phyloP scores from a whole-genome alignment of 139 green algal species.

The Nannochloris sp. region DNA sequence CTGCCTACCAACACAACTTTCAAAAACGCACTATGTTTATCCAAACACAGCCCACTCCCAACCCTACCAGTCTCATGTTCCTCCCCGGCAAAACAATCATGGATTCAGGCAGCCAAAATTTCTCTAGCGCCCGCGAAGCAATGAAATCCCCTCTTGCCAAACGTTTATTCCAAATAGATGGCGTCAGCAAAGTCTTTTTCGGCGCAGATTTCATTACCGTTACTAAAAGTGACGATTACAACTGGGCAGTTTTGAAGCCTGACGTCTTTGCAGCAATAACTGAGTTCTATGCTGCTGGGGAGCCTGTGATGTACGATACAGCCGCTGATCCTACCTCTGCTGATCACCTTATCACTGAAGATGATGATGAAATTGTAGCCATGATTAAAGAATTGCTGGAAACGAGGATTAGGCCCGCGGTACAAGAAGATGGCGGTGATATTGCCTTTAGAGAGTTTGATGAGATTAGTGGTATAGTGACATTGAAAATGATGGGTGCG shows the following conservation, averaged over 20 bases:
- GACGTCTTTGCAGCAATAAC: slow-evolving; percentile 95
- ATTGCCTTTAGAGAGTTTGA: slow-evolving; percentile 90
- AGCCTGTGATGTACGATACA: slow-evolving; percentile 24
- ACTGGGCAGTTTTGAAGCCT: slow-evolving; percentile 85
- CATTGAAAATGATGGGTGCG: slow-evolving; percentile 80
- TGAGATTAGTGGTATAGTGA: slow-evolving; percentile 74
- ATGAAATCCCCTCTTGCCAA: slow-evolving; percentile 83
- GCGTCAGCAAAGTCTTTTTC: slow-evolving; percentile 86
- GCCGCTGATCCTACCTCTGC: not conserved
- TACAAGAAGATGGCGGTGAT: slow-evolving; percentile 94
- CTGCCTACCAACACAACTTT: not conserved
- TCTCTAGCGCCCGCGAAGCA: slow-evolving; percentile 71
- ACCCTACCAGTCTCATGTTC: slow-evolving; percentile 96
- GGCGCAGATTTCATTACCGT: slow-evolving; percentile 97
- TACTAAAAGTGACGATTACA: slow-evolving; percentile 74
- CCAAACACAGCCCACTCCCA: slow-evolving; percentile 93
- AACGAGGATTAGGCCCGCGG: slow-evolving; percentile 92
- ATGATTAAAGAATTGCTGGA: slow-evolving; percentile 99
- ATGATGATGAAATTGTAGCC: slow-evolving; percentile 75
- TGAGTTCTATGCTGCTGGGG: slow-evolving; percentile 72
- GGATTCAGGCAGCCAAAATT: slow-evolving; percentile 56
- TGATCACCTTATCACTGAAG: slow-evolving; percentile 13
- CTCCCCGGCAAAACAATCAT: slow-evolving; percentile 76
- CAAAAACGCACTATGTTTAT: slow-evolving; percentile 85
- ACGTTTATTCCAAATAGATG: slow-evolving; percentile 79